Base-by-base conservation (phyloP, 192 early-diverging fungal genomes). In the Umbelopsis vinacea region DNA sequence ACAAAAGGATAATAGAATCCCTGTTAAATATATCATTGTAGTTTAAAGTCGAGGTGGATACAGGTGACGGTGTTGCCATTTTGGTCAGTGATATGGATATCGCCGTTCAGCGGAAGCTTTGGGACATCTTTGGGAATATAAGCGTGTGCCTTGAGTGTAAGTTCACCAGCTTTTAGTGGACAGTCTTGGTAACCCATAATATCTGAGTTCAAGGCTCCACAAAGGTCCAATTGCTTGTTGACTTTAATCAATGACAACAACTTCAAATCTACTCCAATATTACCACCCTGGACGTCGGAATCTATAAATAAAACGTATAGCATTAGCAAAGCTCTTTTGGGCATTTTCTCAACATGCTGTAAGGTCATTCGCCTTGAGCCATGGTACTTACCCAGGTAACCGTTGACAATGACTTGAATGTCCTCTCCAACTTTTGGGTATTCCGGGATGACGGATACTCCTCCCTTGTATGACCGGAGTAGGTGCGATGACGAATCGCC, bases 241-340 rank as follows among this genome's bases (percentile, higher is more conserved):
- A 80, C 71, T 24, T 80, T 80, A 38, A 80, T 80, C 71, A 80
- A 63, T 23, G 63, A 69, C 67, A 80, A 60, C 2, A 80, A 57
- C 29, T 54, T 80, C 10, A 80, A 52, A n/a, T 77, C 68, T 52
- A 80, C 72, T 17, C 66, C 60, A 29, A 77, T 72, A 17, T 70
- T 48, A 26, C 79, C 79, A 43, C 68, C 45, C 19, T 38, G 35
- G n/a, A 80, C 75, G 53, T 72, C 66, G 17, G 72, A 73, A n/a
- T 52, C 79, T 73, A 60, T 19, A 19, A n/a, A n/a, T n/a, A 69
- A 21, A 29, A 29, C 3, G 29, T 29, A 29, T 29, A 29, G 29
- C 29, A 29, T 29, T 29, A 29, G 29, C 29, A 29, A 29, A 29
- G 3, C 29, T 29, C 1, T 29, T n/a, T n/a, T n/a, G n/a, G n/a